phyloP scores from a whole-genome alignment of 1,284 basidiomycete genomes.

The Megacollybia platyphylla region DNA sequence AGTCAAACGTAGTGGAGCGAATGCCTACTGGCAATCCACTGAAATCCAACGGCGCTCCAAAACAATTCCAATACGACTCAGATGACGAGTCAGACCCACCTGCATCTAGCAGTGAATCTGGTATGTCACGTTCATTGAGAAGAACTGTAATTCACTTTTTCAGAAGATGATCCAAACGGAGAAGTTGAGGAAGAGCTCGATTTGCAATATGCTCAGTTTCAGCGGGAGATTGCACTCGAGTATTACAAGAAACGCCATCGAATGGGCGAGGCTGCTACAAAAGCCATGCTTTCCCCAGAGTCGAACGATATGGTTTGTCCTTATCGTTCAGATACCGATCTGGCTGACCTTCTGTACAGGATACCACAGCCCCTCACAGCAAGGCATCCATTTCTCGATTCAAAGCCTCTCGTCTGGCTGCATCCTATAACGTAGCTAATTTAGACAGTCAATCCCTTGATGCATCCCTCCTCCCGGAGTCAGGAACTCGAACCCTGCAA shows the following conservation, averaged over 20 bases:
- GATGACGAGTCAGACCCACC: conserved; percentile 29
- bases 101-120: conserved; percentile 7
- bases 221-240: conserved; percentile 61
- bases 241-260: conserved; percentile 50
- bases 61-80: conserved; percentile 20
- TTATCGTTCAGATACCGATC: conserved; percentile 7
- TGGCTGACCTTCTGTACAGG: not conserved
- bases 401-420: conserved; percentile 36
- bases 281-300: conserved; percentile 29
- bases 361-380: conserved; percentile 6
- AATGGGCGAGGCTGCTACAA: conserved; percentile 39
- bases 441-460: conserved; percentile 23
- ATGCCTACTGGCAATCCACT: conserved; percentile 17
- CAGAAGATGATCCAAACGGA: conserved; percentile 16
- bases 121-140: conserved; percentile 10
- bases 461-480: conserved; percentile 35
- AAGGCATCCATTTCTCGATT: conserved; percentile 50
- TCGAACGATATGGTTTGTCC: conserved; percentile 27
- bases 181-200: conserved; percentile 33
- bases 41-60: not conserved
- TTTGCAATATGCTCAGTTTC: conserved; percentile 47
- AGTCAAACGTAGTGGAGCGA: conserved; percentile 65
- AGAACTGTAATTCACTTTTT: conserved; percentile 9
- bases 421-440: conserved; percentile 27
- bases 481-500: conserved; percentile 38